Evolutionary conservation across 139 green algal genomes (phyloP).

Genomic region (Micractinium sp.): DNA sequence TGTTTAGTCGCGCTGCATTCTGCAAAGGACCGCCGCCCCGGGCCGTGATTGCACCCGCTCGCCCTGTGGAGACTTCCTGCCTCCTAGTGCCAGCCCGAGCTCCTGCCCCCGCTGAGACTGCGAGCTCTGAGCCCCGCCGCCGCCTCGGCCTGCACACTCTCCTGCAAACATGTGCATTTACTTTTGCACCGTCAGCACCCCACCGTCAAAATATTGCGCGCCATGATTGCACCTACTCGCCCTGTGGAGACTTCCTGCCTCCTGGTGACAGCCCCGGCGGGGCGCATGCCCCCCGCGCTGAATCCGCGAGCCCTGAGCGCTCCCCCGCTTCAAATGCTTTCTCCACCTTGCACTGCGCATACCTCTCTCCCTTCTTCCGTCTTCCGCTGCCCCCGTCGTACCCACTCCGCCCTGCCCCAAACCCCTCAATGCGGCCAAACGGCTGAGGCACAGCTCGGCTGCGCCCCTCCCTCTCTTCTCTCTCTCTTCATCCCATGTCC

Average conservation of each 20-base stretch:
- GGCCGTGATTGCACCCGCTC: slow-evolving; percentile 34
- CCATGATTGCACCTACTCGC: slow-evolving; percentile 28
- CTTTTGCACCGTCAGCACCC: background rate
- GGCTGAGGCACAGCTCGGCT: too few species aligned
- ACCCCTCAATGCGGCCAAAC: too few species aligned
- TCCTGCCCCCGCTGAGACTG: slow-evolving; percentile 9
- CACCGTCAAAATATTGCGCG: background rate
- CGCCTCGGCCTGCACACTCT: background rate
- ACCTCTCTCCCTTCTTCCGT: background rate
- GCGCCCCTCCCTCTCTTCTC: background rate
- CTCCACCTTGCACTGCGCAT: too few species aligned
- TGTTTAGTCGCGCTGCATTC: too few species aligned
- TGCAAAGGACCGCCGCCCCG: background rate
- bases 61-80: slow-evolving; percentile 21
- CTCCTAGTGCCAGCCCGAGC: background rate
- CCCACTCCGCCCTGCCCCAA: too few species aligned
- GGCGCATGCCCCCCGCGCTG: background rate
- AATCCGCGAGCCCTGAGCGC: slow-evolving; percentile 29
- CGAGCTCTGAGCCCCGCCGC: slow-evolving; percentile 26
- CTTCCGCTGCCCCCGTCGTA: too few species aligned
- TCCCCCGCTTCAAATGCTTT: slow-evolving; percentile 1
- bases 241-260: slow-evolving; percentile 17
- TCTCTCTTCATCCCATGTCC: background rate
- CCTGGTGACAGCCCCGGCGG: background rate
- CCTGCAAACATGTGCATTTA: background rate